phyloP scores from a whole-genome alignment of 352 stramenopile genomes.

The Blastocystis sp. region DNA sequence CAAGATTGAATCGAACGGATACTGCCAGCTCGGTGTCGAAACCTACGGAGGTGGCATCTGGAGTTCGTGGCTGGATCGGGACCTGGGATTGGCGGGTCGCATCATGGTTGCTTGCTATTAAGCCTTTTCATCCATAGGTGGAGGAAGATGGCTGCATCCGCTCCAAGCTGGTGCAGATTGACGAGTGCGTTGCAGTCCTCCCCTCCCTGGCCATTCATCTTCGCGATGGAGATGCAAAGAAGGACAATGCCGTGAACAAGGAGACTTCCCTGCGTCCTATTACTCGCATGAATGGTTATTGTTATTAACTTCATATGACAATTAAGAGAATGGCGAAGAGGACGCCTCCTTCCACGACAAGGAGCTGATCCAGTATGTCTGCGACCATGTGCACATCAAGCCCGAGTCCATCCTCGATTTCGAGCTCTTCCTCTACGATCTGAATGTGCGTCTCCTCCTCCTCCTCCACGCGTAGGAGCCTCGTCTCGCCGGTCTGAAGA shows the following conservation, averaged over 20 bases:
- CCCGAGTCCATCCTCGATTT: slow-evolving; percentile 43
- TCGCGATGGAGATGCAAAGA: slow-evolving; percentile 77
- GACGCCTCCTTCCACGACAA: slow-evolving; percentile 3
- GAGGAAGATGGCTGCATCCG: slow-evolving; percentile 36
- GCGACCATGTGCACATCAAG: slow-evolving; percentile 8
- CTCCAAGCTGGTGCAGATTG: slow-evolving; percentile 84
- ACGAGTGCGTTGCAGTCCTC: slow-evolving; percentile 89
- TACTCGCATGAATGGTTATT: slow-evolving; percentile 75
- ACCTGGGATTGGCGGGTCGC: slow-evolving; percentile 86
- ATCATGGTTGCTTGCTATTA: slow-evolving; percentile 79
- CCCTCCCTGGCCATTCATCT: slow-evolving; percentile 95
- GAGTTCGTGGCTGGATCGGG: slow-evolving; percentile 96
- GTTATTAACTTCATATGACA: neutral
- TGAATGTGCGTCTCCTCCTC: neutral
- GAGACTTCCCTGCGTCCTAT: slow-evolving; percentile 91
- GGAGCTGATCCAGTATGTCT: slow-evolving; percentile 34
- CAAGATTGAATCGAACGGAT: slow-evolving; percentile 82
- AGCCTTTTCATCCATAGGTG: slow-evolving; percentile 70
- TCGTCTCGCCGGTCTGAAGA: slow-evolving; percentile 83
- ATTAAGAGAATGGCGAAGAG: neutral
- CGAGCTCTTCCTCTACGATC: slow-evolving; percentile 65
- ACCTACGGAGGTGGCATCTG: slow-evolving; percentile 89
- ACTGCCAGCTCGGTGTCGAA: slow-evolving; percentile 80
- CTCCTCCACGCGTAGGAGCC: neutral
- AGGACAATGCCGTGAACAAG: slow-evolving; percentile 89